Base-by-base conservation (phyloP, 306 rosid species). In the Rosa multiflora region DNA sequence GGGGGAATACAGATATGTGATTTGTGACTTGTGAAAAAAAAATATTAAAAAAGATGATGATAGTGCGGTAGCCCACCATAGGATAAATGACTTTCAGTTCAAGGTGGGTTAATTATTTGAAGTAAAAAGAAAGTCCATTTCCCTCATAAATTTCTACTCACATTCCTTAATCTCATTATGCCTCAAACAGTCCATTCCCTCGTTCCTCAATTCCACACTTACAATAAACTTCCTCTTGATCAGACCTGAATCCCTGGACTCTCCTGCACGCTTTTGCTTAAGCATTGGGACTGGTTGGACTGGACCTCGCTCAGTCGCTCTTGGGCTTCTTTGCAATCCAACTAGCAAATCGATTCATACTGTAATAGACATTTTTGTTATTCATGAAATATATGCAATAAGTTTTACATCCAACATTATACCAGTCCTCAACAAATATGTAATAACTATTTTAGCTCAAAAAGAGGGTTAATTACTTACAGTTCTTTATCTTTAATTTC, bases 61-160 rank as follows among this genome's bases (percentile, higher is more conserved):
- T 79, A 78, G 87, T 80, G 92, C 87, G 83, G 73, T 83, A 72
- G 85, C 86, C 82, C 87, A 56, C 84, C 76, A 76, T 67, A 72
- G 64, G 77, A 72, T 70, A 77, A 29, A 10, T 0, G 76, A 85
- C 73, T 73, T 66, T 2, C 9, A 42, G 72, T 11, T 75, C 74
- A 74, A 79, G 75, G 61, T 64, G 55, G 79, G 68, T 67, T 37
- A 37, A 67, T 66, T 84, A 29, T 40, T 10, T 48, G 23, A 81
- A 72, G 77, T 40, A 63, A 82, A 83, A 52, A 53, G 37, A 75
- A 67, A 47, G 8, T 21, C 6, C 29, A 76, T 72, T 42, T 53
- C 52, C 42, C 55, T 81, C 59, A 17, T 29, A 32, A 58, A 29
- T 53, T 70, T 47, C 12, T 8, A 32, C 35, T 32, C 35, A 32